Evolutionary conservation across 495 filamentous ascomycete genomes (phyloP), one percentile per base, ranked within the genome.

Genomic region (Glarea lozoyensis): DNA sequence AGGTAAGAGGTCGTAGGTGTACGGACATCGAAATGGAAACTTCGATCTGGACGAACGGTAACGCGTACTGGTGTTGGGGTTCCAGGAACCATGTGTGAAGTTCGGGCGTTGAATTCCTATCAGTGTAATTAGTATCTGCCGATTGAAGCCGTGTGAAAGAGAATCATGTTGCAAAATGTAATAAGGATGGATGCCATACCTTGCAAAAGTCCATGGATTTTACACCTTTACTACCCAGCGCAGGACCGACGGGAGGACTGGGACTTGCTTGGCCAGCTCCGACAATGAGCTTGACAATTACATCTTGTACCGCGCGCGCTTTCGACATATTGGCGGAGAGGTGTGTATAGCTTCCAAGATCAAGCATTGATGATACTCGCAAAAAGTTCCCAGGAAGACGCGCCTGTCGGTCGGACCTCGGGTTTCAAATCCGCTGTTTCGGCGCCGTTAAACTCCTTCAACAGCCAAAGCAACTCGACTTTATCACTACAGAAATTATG

Each of bases 201-300:
- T 98, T 98, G 76, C 92, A 97, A 61, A 97, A 97, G 65, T 99
- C 93, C 84, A 99, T 99, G 46, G 84, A 89, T 72, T 99, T 99
- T 30, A 99, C 85, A 70, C 92, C 92, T 72, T 95, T 97, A 62
- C 84, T 89, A 61, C 92, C 92, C 49, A 99, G 73, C 33, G 92
- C 93, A 21, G 93, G 93, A 67, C 93, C 93, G 56, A 99, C 88
- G 2, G 92, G 92, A n/a, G 92, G 93, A 67, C 87, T 89, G 22
- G 92, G 92, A 48, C 82, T 84, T 36, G 92, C 92, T 60, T 97
- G 87, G n/a, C 92, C 93, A 29, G 92, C 92, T 47, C 88, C 93
- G 39, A 99, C 92, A 43, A 99, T 94, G 57, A 99, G 79, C 69
- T 96, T 99, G 60, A 99, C 89, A 30, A 97, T 80, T 64, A 86